Conservation (phyloP, 768 basidiomycete genomes). For the Termitomyces bulborhizus region DNA sequence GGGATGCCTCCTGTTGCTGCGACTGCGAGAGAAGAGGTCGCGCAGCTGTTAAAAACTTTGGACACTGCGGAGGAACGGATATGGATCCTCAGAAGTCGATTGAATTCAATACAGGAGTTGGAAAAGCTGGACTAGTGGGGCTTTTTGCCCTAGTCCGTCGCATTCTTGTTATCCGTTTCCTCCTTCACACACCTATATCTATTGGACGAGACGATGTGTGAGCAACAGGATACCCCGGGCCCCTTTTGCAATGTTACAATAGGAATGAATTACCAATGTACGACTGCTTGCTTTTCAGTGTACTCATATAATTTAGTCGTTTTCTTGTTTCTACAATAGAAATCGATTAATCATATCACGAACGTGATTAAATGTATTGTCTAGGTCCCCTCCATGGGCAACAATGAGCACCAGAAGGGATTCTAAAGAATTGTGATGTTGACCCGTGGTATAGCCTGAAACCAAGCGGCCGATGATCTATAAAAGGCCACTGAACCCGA, state of each 20-base stretch:
- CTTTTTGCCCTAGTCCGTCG: not conserved
- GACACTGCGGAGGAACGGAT: constrained; percentile 56
- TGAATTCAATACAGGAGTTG: constrained; percentile 16
- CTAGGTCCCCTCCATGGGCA: constrained; percentile 1
- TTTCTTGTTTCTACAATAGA: not conserved
- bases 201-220: not conserved
- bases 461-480: not conserved
- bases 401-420: constrained; percentile 7
- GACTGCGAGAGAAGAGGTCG: constrained; percentile 40
- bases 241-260: too few relatives aligned
- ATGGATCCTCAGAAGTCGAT: constrained; percentile 35
- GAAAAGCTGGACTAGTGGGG: constrained; percentile 6
- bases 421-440: not conserved
- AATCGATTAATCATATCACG: not conserved
- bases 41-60: constrained; percentile 41
- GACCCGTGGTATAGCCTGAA: not conserved
- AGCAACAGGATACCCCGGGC: not conserved
- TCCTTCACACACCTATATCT: not conserved
- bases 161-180: constrained; percentile 1
- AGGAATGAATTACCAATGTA: constrained; percentile 1
- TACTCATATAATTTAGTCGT: not conserved
- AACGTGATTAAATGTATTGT: not conserved
- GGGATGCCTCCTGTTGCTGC: constrained; percentile 6
- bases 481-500: not conserved
- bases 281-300: not conserved